Percentiles rank a stretch among this genome's conserved stretches.
These are phyloP conservation scores for Lithospermum erythrorhizon DNA, from an alignment of 257 asterid genomes.

Conservation along the genomic window DNA sequence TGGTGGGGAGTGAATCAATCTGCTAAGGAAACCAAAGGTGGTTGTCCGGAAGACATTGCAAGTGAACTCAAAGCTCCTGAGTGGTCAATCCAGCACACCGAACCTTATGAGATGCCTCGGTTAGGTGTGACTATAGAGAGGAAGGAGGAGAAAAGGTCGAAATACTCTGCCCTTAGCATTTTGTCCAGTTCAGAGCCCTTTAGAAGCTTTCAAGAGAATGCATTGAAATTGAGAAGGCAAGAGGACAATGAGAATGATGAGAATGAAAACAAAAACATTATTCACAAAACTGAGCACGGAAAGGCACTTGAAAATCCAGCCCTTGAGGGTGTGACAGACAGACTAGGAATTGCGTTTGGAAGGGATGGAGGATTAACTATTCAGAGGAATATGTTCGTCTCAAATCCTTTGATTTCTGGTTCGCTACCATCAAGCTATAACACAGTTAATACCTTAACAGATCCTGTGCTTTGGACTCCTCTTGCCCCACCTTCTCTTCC, in stretches of 20 bases:
- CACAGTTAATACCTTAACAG: conserved; percentile 61
- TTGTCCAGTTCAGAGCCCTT: conserved; percentile 70
- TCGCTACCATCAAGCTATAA: conserved; percentile 69
- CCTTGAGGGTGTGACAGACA: conserved; percentile 44
- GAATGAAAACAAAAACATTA: conserved; percentile 53
- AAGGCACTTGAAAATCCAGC: conserved; percentile 49
- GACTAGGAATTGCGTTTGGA: conserved; percentile 50
- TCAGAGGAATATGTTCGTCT: conserved; percentile 45
- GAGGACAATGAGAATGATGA: conserved; percentile 63
- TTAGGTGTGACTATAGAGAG: conserved; percentile 61
- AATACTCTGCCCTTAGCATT: conserved; percentile 63
- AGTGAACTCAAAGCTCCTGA: conserved; percentile 63
- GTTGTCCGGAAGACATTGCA: conserved; percentile 50
- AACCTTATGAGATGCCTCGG: conserved; percentile 89
- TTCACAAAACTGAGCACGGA: conserved; percentile 42
- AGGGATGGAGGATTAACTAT: conserved; percentile 51
- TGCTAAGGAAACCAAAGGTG: conserved; percentile 48
- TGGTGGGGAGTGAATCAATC: conserved; percentile 88
- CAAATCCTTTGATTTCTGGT: conserved; percentile 65
- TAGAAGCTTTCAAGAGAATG: conserved; percentile 68
- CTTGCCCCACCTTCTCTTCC: conserved; percentile 65
- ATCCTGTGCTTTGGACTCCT: conserved; percentile 76
- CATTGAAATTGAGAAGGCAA: conserved; percentile 48
- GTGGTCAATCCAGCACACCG: conserved; percentile 47
- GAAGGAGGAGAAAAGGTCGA: conserved; percentile 37